phyloP scores from a whole-genome alignment of 768 basidiomycete genomes.

The Pleurotus cornucopiae region DNA sequence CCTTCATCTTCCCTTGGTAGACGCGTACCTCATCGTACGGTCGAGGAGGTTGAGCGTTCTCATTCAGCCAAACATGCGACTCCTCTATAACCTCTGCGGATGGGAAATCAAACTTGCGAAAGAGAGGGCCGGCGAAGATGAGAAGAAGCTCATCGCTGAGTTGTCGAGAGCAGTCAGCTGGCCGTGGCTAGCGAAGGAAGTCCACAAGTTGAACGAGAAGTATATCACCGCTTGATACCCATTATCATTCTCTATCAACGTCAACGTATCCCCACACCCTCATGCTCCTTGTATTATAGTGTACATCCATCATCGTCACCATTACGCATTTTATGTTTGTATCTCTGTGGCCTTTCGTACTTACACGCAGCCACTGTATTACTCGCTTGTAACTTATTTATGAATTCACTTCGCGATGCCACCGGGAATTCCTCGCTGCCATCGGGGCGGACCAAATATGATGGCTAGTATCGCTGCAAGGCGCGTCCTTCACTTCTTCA shows the following conservation, averaged over 20 bases:
- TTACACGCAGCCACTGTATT: too few relatives aligned
- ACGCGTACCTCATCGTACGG: conserved; percentile 91
- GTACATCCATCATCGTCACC: too few relatives aligned
- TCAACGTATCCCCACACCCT: too few relatives aligned
- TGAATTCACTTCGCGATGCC: too few relatives aligned
- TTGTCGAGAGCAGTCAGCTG: conserved; percentile 70
- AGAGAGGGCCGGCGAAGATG: conserved; percentile 56
- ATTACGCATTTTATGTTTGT: too few relatives aligned
- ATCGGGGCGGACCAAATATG: background rate
- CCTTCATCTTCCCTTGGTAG: conserved; percentile 77
- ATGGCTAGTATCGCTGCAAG: too few relatives aligned
- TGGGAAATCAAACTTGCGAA: conserved; percentile 94
- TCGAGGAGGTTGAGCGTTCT: conserved; percentile 85
- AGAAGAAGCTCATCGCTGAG: conserved; percentile 47
- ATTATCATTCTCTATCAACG: too few relatives aligned
- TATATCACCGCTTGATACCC: conserved; percentile 36
- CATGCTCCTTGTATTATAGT: too few relatives aligned
- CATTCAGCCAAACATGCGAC: conserved; percentile 94
- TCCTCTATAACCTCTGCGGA: conserved; percentile 90
- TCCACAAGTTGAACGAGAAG: conserved; percentile 83
- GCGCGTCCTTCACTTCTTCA: too few relatives aligned
- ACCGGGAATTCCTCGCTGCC: too few relatives aligned
- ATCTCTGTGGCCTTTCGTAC: too few relatives aligned
- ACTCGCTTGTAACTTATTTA: too few relatives aligned
- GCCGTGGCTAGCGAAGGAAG: conserved; percentile 83